phyloP scores from a whole-genome alignment of 768 basidiomycete genomes.

The Suillus luteus region DNA sequence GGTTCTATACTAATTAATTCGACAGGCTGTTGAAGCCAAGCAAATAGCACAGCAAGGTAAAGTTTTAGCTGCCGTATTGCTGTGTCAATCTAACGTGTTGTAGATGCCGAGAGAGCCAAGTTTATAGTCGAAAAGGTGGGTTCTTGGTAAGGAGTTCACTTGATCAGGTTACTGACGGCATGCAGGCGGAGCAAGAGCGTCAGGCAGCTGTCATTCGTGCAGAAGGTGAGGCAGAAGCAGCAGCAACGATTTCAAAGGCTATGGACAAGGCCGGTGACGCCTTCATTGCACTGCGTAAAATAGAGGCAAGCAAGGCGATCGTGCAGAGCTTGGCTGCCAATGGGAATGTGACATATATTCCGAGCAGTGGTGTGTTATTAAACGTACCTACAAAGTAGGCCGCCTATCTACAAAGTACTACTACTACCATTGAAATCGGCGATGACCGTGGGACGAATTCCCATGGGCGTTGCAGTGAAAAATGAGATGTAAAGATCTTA shows the following conservation, averaged over 20 bases:
- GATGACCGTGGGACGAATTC: conserved; percentile 24
- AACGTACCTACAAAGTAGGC: conserved; percentile 65
- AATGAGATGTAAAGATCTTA: conserved; percentile 19
- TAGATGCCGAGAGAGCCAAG: conserved; percentile 98
- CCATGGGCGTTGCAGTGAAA: conserved; percentile 23
- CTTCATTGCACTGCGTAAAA: conserved; percentile 92
- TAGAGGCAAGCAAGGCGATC: conserved; percentile 98
- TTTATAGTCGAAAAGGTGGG: conserved; percentile 97
- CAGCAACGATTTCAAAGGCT: conserved; percentile 86
- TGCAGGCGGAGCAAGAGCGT: conserved; percentile 96
- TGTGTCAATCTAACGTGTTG: conserved; percentile 15
- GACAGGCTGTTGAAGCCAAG: conserved; percentile 95
- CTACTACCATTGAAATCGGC: conserved; percentile 15
- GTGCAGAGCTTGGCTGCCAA: conserved; percentile 79
- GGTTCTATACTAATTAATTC: conserved; percentile 10
- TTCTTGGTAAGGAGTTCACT: background rate
- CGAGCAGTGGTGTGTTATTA: conserved; percentile 78
- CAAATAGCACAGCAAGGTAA: conserved; percentile 98
- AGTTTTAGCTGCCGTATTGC: conserved; percentile 11
- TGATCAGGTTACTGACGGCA: conserved; percentile 23
- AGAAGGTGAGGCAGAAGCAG: conserved; percentile 98
- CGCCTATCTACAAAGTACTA: background rate
- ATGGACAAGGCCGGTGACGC: conserved; percentile 95
- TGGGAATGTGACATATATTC: conserved; percentile 88
- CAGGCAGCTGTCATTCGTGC: conserved; percentile 98